Conservation (phyloP, 148 eudicot genomes). For the Hydrangea macrophylla region DNA sequence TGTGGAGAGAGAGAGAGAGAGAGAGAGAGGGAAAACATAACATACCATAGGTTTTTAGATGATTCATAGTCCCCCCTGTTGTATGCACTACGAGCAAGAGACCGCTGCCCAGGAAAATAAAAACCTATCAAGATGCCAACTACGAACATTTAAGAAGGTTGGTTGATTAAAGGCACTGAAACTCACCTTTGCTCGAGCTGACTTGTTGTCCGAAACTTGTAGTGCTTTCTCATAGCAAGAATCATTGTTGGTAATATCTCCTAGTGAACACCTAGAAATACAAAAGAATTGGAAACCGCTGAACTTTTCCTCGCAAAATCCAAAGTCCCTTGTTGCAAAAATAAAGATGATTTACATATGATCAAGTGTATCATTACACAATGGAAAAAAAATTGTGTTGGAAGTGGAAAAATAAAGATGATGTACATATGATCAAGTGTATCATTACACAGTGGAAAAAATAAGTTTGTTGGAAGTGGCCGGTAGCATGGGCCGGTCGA, state of each 20-base stretch:
- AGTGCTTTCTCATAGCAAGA: constrained; percentile 78
- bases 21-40: constrained; percentile 2
- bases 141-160: background rate
- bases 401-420: too few relatives aligned
- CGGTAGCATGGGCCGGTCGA: too few relatives aligned
- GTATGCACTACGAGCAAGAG: constrained; percentile 94
- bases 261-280: constrained; percentile 75
- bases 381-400: too few relatives aligned
- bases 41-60: constrained; percentile 66
- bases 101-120: constrained; percentile 47
- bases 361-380: too few relatives aligned
- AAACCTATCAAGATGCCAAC: constrained; percentile 2
- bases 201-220: constrained; percentile 71
- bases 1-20: constrained; percentile 4
- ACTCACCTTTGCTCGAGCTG: constrained; percentile 82
- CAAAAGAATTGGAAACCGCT: too few relatives aligned
- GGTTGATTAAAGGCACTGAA: constrained; percentile 9
- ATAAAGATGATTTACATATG: too few relatives aligned
- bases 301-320: too few relatives aligned
- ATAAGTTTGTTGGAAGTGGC: too few relatives aligned
- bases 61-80: constrained; percentile 75
- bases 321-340: too few relatives aligned
- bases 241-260: constrained; percentile 80
- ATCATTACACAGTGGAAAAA: too few relatives aligned
- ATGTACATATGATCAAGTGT: too few relatives aligned